Base-by-base conservation (phyloP, 768 basidiomycete genomes). In the Tricholomella constricta region DNA sequence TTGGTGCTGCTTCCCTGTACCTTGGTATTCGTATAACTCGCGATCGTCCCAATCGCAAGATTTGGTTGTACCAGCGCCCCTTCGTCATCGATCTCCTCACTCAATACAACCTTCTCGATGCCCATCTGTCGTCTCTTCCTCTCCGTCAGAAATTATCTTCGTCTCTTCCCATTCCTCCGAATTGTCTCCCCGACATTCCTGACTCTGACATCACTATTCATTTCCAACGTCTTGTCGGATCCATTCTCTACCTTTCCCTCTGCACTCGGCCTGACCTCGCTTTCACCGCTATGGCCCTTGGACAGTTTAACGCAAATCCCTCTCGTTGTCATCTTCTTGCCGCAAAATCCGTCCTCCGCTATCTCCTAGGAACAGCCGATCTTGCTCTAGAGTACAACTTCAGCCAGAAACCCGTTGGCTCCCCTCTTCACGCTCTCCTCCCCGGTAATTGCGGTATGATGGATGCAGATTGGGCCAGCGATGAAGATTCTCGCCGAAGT, bases 381-480 rank as follows among this genome's bases (percentile, higher is more conserved):
- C n/a, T n/a, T n/a, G n/a, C n/a, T n/a, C n/a, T n/a, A n/a, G n/a
- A n/a, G n/a, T 70, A 61, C 34, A 51, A 45, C 14, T 45, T 37
- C 23, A 6, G 9, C 20, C 31, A 45, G 15, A 15, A 11, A 17
- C 34, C 15, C 10, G 25, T 23, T 31, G 14, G 38, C 4, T 4
- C 37, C 26, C 42, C 42, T 4, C 15, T 12, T 6, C 10, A 17
- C 5, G 14, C 45, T 4, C 14, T 45, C n/a, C 41, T 44, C 36
- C 42, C 25, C n/a, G 20, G 10, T 11, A 45, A 35, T 26, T 46
- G 45, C 34, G 56, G 61, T 4, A 72, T 56, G 45, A 55, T 56
- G 9, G 72, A 75, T 50, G 62, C 71, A 0, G 73, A 75, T 53
- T 73, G 64, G 64, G 72, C 61, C 5, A 49, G 52, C 14, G 57